These are phyloP conservation scores for Dryadomyces sulphureus DNA, from an alignment of 2,329 filamentous ascomycete species.

Conservation along the genomic window DNA sequence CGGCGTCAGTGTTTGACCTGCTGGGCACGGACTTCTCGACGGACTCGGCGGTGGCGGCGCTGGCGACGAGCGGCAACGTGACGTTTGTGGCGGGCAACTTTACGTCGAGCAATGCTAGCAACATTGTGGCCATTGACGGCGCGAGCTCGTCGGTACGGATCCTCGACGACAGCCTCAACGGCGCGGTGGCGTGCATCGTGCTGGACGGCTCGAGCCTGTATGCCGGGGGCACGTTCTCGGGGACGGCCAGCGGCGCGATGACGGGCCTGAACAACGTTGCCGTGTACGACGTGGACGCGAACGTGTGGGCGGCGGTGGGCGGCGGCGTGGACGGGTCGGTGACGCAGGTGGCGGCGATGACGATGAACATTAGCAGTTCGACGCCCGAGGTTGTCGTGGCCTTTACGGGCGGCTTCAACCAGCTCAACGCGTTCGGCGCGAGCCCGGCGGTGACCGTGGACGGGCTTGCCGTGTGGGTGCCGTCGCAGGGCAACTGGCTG, in stretches of 20 bases:
- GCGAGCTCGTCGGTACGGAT: conserved; percentile 46
- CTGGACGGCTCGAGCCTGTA: conserved; percentile 54
- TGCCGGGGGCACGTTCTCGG: conserved; percentile 73
- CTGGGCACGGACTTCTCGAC: conserved; percentile 56
- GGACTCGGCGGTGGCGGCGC: conserved; percentile 52
- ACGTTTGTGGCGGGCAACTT: conserved; percentile 80
- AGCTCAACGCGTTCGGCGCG: conserved; percentile 52
- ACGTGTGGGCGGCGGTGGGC: conserved; percentile 66
- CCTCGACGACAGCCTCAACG: conserved; percentile 62
- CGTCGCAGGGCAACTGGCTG: conserved; percentile 74
- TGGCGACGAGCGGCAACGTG: conserved; percentile 48
- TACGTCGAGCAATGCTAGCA: conserved; percentile 48
- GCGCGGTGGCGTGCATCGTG: conserved; percentile 58
- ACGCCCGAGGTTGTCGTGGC: conserved; percentile 60
- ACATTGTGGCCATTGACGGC: conserved; percentile 62
- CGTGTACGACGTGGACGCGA: conserved; percentile 52
- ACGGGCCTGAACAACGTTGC: conserved; percentile 63
- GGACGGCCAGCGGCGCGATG: conserved; percentile 46
- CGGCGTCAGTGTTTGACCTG: conserved; percentile 58
- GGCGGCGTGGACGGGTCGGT: conserved; percentile 76
- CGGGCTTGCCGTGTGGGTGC: conserved; percentile 87
- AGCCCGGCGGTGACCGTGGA: conserved; percentile 46
- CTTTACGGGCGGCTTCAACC: conserved; percentile 65
- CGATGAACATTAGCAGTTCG: conserved; percentile 59
- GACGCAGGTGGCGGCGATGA: conserved; percentile 56